phyloP scores from a whole-genome alignment of 345 rosid genomes.

The Gossypium turneri region DNA sequence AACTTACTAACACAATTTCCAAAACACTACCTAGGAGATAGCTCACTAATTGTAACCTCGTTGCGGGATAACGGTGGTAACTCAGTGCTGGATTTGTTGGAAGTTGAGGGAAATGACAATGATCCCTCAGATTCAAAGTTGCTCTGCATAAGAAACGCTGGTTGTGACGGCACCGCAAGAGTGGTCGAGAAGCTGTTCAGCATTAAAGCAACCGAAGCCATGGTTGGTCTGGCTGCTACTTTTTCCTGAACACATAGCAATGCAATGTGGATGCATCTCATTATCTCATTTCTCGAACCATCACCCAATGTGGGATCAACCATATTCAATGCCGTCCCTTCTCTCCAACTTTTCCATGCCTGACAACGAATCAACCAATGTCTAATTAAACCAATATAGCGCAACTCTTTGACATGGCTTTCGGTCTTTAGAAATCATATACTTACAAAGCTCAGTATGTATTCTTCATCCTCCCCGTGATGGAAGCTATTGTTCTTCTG shows the following conservation, averaged over 20 bases:
- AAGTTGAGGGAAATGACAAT: not conserved
- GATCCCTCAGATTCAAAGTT: not conserved
- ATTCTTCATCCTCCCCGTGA: constrained; percentile 22
- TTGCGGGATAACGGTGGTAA: not conserved
- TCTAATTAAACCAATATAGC: not conserved
- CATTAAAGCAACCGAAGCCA: constrained; percentile 46
- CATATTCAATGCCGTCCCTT: constrained; percentile 26
- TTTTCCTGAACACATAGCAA: constrained; percentile 57
- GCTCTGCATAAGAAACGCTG: constrained; percentile 32
- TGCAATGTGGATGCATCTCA: constrained; percentile 51
- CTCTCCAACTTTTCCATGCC: constrained; percentile 58
- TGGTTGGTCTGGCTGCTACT: constrained; percentile 36
- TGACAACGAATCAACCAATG: not conserved
- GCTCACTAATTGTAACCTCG: constrained; percentile 10
- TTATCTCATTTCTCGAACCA: constrained; percentile 30
- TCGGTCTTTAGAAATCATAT: not conserved
- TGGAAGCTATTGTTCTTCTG: constrained; percentile 22
- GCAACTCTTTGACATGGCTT: not conserved
- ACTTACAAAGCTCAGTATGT: constrained; percentile 44
- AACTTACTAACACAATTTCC: not conserved
- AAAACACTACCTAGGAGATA: not conserved
- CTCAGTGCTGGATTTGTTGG: not conserved
- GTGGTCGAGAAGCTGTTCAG: constrained; percentile 34
- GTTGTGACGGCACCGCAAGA: constrained; percentile 36
- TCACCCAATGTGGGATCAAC: constrained; percentile 32